Evolutionary conservation across 2,329 filamentous ascomycete genomes (phyloP).

Genomic region (Xenoacremonium recifei): DNA sequence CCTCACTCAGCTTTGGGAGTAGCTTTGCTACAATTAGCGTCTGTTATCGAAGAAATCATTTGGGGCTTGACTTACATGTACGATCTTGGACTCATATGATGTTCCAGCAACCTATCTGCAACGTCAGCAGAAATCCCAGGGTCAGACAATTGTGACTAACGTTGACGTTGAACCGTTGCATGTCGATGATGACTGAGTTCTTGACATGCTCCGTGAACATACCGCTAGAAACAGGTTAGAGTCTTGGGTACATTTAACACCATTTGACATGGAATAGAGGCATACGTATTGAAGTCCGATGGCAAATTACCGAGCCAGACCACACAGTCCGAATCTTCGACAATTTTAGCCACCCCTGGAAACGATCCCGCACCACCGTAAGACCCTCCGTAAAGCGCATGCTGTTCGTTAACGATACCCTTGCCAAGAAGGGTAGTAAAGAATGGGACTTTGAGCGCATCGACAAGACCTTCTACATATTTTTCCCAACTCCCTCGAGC

Average conservation of each 20-base stretch:
- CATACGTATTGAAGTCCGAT: too few relatives aligned
- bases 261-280: too few relatives aligned
- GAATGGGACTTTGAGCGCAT: slow-evolving; percentile 44
- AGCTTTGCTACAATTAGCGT: slow-evolving; percentile 22
- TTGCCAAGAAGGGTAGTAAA: slow-evolving; percentile 48
- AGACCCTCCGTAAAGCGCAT: slow-evolving; percentile 46
- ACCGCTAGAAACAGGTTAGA: too few relatives aligned
- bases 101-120: too few relatives aligned
- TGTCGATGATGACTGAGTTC: too few relatives aligned
- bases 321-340: slow-evolving; percentile 42
- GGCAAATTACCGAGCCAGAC: slow-evolving; percentile 47
- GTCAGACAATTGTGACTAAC: too few relatives aligned
- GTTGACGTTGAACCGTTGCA: too few relatives aligned
- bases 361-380: too few relatives aligned
- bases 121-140: too few relatives aligned
- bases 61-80: slow-evolving; percentile 14
- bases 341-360: slow-evolving; percentile 32
- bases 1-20: slow-evolving; percentile 19
- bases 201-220: too few relatives aligned
- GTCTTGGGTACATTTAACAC: too few relatives aligned
- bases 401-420: slow-evolving; percentile 47
- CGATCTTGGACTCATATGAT: slow-evolving; percentile 30
- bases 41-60: too few relatives aligned
- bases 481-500: slow-evolving; percentile 37
- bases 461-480: slow-evolving; percentile 42